Base-by-base conservation (phyloP, 2,329 filamentous ascomycete genomes). In the Aspergillus vadensis region DNA sequence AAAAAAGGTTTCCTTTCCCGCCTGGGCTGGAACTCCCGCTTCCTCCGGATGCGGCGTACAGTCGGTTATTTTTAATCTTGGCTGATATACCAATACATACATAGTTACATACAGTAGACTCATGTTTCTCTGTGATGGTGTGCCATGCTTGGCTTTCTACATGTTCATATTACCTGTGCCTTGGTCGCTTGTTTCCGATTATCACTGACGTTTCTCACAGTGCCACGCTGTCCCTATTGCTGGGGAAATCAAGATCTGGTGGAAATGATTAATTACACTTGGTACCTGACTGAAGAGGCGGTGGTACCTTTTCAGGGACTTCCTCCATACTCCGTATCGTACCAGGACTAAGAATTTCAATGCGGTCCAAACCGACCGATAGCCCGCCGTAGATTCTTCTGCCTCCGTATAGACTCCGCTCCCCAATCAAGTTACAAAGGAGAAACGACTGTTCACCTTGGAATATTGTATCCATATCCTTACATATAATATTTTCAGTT, bases 11-110 rank as follows among this genome's bases (percentile, higher is more conserved):
- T 47, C 12, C 15, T 41, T 39, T 41, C 23, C 38, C 9, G n/a
- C 23, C 39, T 47, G 36, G n/a, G 43, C 38, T 17, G 41, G 38
- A 36, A 41, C 41, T 12, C 12, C 44, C 39, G 49, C 57, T 50
- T 52, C 41, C 32, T 38, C 62, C 62, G 63, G 52, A 63, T 57
- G 58, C 63, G 63, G 61, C 52, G 54, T 51, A 23, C 36, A 53
- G 6, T 47, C 43, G 47, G 38, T 49, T 58, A 52, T 44, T 55
- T 27, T 55, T 55, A 55, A 41, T 27, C 41, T 21, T 44, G 41
- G 41, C 41, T 14, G 41, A 3, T 10, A 44, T 19, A 23, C 17
- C 10, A 19, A 21, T 44, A 43, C 39, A 44, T 21, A 23, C 17
- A 44, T 36, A 27, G 25, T 27, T 27, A 36, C 12, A 36, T 36